Evolutionary conservation across 176 grass and related monocot genomes (phyloP).

Genomic region (Bolboschoenus planiculmis): DNA sequence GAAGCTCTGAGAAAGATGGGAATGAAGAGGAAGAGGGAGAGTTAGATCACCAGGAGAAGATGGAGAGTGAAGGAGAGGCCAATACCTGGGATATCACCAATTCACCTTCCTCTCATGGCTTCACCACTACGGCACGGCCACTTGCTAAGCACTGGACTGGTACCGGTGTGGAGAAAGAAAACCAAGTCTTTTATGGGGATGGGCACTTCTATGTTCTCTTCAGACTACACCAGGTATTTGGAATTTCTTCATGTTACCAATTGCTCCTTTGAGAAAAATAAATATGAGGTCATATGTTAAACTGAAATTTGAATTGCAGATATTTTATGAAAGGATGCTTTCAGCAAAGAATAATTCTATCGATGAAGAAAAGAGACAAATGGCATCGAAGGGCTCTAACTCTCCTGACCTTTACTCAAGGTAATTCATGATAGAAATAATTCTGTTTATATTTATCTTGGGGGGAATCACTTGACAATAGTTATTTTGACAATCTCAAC

Average conservation of each 20-base stretch:
- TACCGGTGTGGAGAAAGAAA: slow-evolving; percentile 28
- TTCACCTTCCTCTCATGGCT: slow-evolving; percentile 32
- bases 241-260: neutral
- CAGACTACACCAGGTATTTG: slow-evolving; percentile 54
- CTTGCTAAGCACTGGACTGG: slow-evolving; percentile 41
- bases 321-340: slow-evolving; percentile 59
- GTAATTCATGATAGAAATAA: slow-evolving; percentile 26
- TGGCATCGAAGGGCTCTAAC: slow-evolving; percentile 36
- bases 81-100: slow-evolving; percentile 39
- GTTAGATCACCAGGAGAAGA: slow-evolving; percentile 51
- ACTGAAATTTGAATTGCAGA: slow-evolving; percentile 35
- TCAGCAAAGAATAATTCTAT: slow-evolving; percentile 63
- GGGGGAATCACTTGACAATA: neutral
- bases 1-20: slow-evolving; percentile 40
- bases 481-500: neutral
- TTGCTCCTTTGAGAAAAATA: neutral
- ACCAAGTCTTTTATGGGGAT: slow-evolving; percentile 54
- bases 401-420: slow-evolving; percentile 45
- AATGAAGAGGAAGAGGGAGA: slow-evolving; percentile 51
- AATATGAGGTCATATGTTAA: neutral
- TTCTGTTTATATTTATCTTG: neutral
- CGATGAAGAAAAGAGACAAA: slow-evolving; percentile 53
- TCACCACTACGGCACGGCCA: slow-evolving; percentile 29
- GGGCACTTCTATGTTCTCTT: slow-evolving; percentile 63
- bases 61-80: slow-evolving; percentile 54